phyloP scores from a whole-genome alignment of 73 alveolate species.

The Paraurostyla sp. region DNA sequence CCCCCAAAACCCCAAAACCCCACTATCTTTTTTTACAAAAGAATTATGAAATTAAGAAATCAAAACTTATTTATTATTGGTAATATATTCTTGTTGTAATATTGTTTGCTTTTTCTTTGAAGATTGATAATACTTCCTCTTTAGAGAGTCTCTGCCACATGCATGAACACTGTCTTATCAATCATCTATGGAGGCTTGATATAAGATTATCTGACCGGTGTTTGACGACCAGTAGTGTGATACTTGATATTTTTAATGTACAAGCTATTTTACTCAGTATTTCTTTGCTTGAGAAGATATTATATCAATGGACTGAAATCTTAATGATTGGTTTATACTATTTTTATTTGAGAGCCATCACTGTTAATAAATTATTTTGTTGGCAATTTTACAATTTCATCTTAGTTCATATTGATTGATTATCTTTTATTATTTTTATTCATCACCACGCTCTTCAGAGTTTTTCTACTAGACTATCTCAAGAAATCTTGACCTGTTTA shows the following conservation, averaged over 20 bases:
- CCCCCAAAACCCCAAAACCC: no score
- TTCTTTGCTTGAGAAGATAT: neutral
- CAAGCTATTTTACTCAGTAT: no score
- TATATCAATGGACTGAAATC: conserved; percentile 23
- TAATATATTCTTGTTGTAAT: neutral
- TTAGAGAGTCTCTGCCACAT: conserved; percentile 33
- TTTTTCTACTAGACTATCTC: neutral
- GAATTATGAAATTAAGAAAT: no score
- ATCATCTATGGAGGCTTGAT: neutral
- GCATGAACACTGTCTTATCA: conserved; percentile 45
- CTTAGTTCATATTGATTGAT: conserved; percentile 18
- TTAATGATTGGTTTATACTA: neutral
- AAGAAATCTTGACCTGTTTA: neutral
- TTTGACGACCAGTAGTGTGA: neutral
- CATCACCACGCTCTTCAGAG: conserved; percentile 7
- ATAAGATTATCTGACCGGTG: neutral
- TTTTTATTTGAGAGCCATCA: conserved; percentile 15
- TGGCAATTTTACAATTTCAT: conserved; percentile 4
- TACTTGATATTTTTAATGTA: neutral
- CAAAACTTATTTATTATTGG: conserved; percentile 17
- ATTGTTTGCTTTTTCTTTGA: neutral
- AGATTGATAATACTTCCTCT: conserved; percentile 34
- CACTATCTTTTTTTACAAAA: no score
- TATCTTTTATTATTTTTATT: neutral
- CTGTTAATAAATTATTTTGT: conserved; percentile 10